Base-by-base conservation (phyloP, 371 early-diverging fungal genomes). In the Catenaria anguillulae region DNA sequence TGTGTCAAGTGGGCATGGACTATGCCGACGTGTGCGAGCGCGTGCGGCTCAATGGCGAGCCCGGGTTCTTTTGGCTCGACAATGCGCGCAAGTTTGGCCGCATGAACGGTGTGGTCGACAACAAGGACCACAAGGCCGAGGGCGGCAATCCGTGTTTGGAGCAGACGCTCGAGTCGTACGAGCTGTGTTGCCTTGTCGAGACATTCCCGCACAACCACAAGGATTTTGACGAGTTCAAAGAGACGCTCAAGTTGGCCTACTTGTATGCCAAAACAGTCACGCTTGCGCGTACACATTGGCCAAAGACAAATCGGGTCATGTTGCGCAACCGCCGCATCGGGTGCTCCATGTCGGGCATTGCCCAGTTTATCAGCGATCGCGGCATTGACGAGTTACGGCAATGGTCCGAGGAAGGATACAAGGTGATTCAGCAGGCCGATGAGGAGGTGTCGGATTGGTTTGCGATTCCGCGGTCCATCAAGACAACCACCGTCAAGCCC, bases 61-160 rank as follows among this genome's bases (percentile, higher is more conserved):
- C 74, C 1, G 74, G 74, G 12, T 68, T 73, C 55, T 67, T 67
- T 40, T 73, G 74, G 74, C 64, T 73, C 63, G 64, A 72, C 36
- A 72, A 73, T 55, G 72, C 74, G 1, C 64, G 64, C 26, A 31
- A 15, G n/a, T 73, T 58, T 37, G 64, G 71, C 13, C 67, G 73
- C 48, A 71, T 73, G 73, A 55, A 33, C 31, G 73, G 29, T 10
- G 29, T 29, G 13, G 10, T 23, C 52, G 52, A 29, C 29, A 23
- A 33, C 23, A 55, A 15, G n/a, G 74, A 73, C 42, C 5, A 36
- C 4, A 65, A 66, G 21, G 66, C 73, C 19, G 64, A 48, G 35
- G 74, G 74, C 24, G 74, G 73, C 23, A 73, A 73, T n/a, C 74
- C 74, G 13, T 73, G 74, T 43, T 56, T 71, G 23, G 74, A 73